Evolutionary conservation across 1,284 basidiomycete genomes (phyloP).

Genomic region (Trichosporon asahii): DNA sequence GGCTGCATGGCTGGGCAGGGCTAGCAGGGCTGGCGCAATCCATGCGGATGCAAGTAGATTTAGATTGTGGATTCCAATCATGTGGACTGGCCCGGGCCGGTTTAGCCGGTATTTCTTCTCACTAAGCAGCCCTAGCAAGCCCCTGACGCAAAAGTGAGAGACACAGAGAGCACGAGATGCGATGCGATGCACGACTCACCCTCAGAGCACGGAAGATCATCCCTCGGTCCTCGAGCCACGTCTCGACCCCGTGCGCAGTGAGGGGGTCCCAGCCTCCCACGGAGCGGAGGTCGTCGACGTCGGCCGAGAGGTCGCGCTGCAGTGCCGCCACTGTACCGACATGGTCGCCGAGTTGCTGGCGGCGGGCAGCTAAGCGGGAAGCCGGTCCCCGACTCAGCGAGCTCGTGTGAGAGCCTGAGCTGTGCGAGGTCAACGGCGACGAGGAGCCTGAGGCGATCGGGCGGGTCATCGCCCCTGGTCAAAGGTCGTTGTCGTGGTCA

Average conservation of each 20-base stretch:
- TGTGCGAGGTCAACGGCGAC: slow-evolving; percentile 1
- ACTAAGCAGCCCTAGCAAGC: too few relatives aligned
- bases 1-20: neutral
- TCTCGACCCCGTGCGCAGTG: slow-evolving; percentile 33
- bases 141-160: neutral
- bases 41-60: neutral
- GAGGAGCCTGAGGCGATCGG: neutral
- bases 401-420: neutral
- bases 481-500: neutral
- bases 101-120: neutral
- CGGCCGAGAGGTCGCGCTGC: slow-evolving; percentile 35
- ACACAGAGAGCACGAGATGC: neutral
- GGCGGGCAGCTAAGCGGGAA: slow-evolving; percentile 11
- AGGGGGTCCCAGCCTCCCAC: slow-evolving; percentile 45
- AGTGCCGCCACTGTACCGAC: slow-evolving; percentile 30
- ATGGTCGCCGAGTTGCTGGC: slow-evolving; percentile 36
- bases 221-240: slow-evolving; percentile 42
- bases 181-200: slow-evolving; percentile 29
- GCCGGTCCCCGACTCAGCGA: neutral
- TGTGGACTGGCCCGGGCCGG: neutral
- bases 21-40: neutral
- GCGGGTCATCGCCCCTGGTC: neutral
- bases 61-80: neutral
- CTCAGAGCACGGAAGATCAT: slow-evolving; percentile 44
- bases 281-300: slow-evolving; percentile 37